Evolutionary conservation across 768 basidiomycete genomes (phyloP).

Genomic region (Erythrobasidium yunnanense): DNA sequence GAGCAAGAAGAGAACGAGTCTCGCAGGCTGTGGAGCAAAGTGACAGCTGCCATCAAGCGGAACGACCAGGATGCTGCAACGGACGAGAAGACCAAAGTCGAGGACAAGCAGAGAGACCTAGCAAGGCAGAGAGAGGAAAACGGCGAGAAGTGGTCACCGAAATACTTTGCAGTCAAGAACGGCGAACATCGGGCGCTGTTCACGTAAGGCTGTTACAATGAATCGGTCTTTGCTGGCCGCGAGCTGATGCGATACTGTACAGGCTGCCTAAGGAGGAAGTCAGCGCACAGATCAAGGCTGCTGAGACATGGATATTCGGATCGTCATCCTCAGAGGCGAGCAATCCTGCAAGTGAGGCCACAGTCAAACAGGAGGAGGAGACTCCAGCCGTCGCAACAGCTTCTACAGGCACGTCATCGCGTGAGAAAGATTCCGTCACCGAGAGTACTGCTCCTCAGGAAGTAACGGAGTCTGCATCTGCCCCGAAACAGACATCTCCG

Average conservation of each 20-base stretch:
- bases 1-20: conserved; percentile 88
- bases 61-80: conserved; percentile 95
- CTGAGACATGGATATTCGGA: conserved; percentile 16
- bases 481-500: not conserved
- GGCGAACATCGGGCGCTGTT: conserved; percentile 77
- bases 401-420: not conserved
- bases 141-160: conserved; percentile 57
- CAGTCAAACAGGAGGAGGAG: too few species aligned
- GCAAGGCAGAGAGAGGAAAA: conserved; percentile 62
- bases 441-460: not conserved
- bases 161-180: conserved; percentile 67
- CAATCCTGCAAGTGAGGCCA: too few species aligned
- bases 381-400: not conserved
- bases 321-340: not conserved
- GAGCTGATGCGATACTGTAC: not conserved
- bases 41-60: conserved; percentile 71
- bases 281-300: conserved; percentile 8
- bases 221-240: not conserved
- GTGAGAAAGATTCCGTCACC: not conserved
- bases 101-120: conserved; percentile 79
- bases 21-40: conserved; percentile 63
- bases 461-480: not conserved
- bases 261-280: not conserved
- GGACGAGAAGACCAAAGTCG: conserved; percentile 73
- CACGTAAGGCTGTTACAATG: conserved; percentile 47